Evolutionary conservation across 2,329 filamentous ascomycete genomes (phyloP).

Genomic region (Neophaeococcomyces aloes): DNA sequence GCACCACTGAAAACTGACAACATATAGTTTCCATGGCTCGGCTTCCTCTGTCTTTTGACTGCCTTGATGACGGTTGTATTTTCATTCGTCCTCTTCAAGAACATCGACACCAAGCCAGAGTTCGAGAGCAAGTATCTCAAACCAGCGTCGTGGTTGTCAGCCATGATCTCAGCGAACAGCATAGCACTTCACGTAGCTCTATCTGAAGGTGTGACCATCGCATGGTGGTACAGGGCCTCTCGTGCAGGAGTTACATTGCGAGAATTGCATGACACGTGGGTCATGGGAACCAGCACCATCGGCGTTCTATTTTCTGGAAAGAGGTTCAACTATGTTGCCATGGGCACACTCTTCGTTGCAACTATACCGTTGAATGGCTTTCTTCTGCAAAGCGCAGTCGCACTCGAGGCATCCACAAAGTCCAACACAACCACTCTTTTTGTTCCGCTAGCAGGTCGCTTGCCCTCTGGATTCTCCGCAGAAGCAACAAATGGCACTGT

Average conservation of each 20-base stretch:
- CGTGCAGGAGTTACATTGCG: neutral
- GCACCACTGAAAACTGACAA: too few relatives aligned
- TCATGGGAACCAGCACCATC: constrained; percentile 1
- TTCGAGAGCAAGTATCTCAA: constrained; percentile 2
- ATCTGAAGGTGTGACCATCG: constrained; percentile 5
- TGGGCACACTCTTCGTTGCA: constrained; percentile 6
- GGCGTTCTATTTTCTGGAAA: constrained; percentile 3
- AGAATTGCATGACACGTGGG: constrained; percentile 4
- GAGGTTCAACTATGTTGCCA: constrained; percentile 5
- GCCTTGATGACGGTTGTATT: neutral
- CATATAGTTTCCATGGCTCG: too few relatives aligned
- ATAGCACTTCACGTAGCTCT: constrained; percentile 6
- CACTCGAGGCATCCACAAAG: too few relatives aligned
- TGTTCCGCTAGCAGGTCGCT: too few relatives aligned
- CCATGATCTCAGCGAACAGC: constrained; percentile 6
- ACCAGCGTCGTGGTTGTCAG: constrained; percentile 6
- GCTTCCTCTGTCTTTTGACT: too few relatives aligned
- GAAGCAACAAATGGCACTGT: neutral
- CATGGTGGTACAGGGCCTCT: constrained; percentile 4
- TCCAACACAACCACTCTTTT: too few relatives aligned
- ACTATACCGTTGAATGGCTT: constrained; percentile 4
- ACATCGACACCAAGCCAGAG: neutral
- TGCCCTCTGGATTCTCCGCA: too few relatives aligned
- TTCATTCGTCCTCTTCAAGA: neutral
- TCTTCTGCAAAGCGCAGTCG: too few relatives aligned